A percentile compares a stretch with the other conserved stretches of the same genome.
Conservation (phyloP, 805 yeast genomes). For the Metschnikowia sp. region DNA sequence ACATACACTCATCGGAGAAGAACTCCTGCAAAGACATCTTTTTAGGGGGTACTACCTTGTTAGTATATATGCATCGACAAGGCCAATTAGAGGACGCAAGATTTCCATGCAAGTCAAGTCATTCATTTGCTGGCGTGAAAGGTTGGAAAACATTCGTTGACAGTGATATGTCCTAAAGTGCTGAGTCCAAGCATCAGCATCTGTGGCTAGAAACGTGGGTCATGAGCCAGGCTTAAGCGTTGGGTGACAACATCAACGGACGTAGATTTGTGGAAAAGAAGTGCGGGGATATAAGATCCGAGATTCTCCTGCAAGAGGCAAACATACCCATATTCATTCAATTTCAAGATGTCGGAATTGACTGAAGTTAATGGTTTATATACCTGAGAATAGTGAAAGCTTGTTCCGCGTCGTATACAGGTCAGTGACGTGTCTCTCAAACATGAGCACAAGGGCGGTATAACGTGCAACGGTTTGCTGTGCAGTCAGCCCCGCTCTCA, state of each 20-base stretch:
- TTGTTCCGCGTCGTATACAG: neutral
- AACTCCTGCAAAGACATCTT: slow-evolving; percentile 47
- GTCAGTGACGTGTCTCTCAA: slow-evolving; percentile 6
- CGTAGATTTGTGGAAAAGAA: no score
- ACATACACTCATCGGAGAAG: slow-evolving; percentile 44
- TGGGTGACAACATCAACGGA: no score
- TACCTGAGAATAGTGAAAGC: neutral
- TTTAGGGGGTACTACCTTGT: slow-evolving; percentile 37
- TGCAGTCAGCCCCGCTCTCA: neutral
- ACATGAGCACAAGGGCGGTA: neutral
- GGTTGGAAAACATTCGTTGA: no score
- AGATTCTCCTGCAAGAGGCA: no score
- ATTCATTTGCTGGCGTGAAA: no score
- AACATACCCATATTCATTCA: slow-evolving; percentile 1
- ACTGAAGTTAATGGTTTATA: neutral
- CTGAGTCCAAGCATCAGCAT: no score
- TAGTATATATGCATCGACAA: slow-evolving; percentile 4
- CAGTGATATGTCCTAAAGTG: no score
- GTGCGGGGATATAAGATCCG: no score
- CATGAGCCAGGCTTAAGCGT: no score
- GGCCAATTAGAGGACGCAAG: neutral
- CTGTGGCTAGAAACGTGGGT: no score
- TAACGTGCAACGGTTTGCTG: neutral
- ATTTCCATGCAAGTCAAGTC: neutral
- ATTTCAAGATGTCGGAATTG: neutral